Percentiles rank a stretch among this genome's conserved stretches.
Conservation (phyloP, 176 grass and related monocot species). For the Avena atlantica region DNA sequence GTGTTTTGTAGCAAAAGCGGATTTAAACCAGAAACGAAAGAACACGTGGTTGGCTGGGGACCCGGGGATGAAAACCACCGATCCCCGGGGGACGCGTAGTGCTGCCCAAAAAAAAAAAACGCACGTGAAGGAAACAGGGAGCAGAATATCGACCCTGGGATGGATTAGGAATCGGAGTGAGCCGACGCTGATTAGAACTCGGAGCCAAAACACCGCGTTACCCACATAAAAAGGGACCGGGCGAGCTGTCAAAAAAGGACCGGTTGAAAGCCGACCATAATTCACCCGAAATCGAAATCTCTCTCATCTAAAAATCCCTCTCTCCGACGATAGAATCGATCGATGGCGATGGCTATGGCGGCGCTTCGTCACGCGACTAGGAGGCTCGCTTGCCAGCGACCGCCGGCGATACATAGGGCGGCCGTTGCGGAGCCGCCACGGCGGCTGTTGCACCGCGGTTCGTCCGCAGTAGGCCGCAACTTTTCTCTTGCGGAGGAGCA, state of each 20-base stretch:
- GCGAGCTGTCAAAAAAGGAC: not conserved
- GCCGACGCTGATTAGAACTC: no score
- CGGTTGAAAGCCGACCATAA: not conserved
- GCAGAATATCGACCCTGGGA: no score
- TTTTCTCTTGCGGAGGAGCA: not conserved
- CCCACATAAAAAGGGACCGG: no score
- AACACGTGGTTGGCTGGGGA: no score
- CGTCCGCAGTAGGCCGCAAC: not conserved
- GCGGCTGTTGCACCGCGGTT: not conserved
- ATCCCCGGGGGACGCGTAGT: no score
- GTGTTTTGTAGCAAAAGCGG: no score
- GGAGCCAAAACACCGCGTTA: no score
- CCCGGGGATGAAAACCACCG: no score
- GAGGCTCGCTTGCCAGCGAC: not conserved
- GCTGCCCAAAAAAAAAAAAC: no score
- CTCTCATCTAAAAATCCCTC: not conserved
- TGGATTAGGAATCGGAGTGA: no score
- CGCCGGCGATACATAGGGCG: not conserved
- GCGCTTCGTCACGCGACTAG: not conserved
- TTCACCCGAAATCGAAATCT: not conserved
- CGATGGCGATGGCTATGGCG: not conserved
- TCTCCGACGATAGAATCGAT: not conserved
- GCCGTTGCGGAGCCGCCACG: not conserved
- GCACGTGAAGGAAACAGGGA: no score
- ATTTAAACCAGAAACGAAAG: no score